These are phyloP conservation scores for Purpureocillium lavendulum DNA, from an alignment of 2,329 filamentous ascomycete species.

Conservation along the genomic window DNA sequence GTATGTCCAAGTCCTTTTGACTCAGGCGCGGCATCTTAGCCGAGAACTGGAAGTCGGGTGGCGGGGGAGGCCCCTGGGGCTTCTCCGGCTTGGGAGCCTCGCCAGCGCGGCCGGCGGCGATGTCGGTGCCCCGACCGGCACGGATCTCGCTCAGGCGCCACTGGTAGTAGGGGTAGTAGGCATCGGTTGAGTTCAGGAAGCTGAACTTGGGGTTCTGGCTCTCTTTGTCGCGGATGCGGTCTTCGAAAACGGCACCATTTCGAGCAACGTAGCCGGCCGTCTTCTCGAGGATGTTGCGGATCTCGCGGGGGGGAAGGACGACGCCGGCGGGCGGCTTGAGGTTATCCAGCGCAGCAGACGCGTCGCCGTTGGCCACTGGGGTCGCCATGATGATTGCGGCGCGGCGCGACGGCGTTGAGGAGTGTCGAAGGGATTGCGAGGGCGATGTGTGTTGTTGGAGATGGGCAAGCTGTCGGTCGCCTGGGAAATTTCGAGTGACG, in stretches of 20 bases:
- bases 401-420: background rate
- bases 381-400: background rate
- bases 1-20: slow-evolving; percentile 76
- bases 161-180: slow-evolving; percentile 81
- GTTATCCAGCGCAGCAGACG: slow-evolving; percentile 48
- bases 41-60: slow-evolving; percentile 84
- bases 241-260: slow-evolving; percentile 63
- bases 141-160: slow-evolving; percentile 86
- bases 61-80: slow-evolving; percentile 75
- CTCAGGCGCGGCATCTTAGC: slow-evolving; percentile 96
- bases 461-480: background rate
- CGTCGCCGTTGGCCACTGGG: slow-evolving; percentile 40
- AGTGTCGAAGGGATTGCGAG: background rate
- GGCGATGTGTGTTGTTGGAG: background rate
- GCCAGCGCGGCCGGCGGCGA: slow-evolving; percentile 66
- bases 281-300: slow-evolving; percentile 81
- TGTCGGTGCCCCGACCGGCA: slow-evolving; percentile 70
- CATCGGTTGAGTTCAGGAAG: slow-evolving; percentile 71
- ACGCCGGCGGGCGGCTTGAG: slow-evolving; percentile 75
- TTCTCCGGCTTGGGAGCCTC: slow-evolving; percentile 53
- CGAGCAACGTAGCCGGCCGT: slow-evolving; percentile 83
- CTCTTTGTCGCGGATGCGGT: slow-evolving; percentile 79
- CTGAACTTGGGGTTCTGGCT: slow-evolving; percentile 81
- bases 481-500: no score
- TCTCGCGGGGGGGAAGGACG: slow-evolving; percentile 82